Evolutionary conservation across 495 filamentous ascomycete genomes (phyloP), one percentile per base, ranked within the genome.

Genomic region (Hypoxylon cercidicola): DNA sequence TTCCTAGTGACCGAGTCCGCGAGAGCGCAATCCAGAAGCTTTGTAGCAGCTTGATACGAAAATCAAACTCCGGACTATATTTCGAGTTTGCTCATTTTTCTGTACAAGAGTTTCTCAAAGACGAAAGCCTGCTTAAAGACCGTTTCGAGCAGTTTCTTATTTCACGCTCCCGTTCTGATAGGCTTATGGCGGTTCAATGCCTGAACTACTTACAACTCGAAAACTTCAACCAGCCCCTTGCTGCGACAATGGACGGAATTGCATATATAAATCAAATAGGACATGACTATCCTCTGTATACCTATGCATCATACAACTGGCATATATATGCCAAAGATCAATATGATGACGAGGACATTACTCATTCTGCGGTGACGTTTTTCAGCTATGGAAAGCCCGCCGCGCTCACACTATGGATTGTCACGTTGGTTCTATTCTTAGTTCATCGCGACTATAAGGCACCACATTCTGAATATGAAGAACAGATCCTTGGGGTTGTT

Each of bases 11-110:
- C 10, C 55, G 73, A 9, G 53, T 74, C 9, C 56, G 54, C 0
- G 68, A 68, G 32, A 66, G 62, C 9, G 65, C 69, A 21, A 68
- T 79, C 16, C 53, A 69, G 15, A 62, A 58, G 15, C 62, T 53
- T 32, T 75, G 74, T 32, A 74, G 74, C 20, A 75, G 77, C 37
- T 65, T 77, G 4, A 55, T 77, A 34, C 63, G 74, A 47, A 69
- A 62, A 50, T 70, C 60, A 8, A 40, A 55, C 15, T 16, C 43
- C 21, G 44, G 28, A 23, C 4, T 32, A 0, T 1, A 16, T 3
- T 58, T 79, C n/a, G 72, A 76, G 57, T 60, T 75, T 43, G 71
- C 75, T 12, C 75, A 76, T 55, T 77, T 76, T 20, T 75, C 74
- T 0, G 75, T 78, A 19, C 66, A 71, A 15, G 75, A 76, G 47